phyloP scores from a whole-genome alignment of 2,329 filamentous ascomycete genomes.

The Diplodia seriata region DNA sequence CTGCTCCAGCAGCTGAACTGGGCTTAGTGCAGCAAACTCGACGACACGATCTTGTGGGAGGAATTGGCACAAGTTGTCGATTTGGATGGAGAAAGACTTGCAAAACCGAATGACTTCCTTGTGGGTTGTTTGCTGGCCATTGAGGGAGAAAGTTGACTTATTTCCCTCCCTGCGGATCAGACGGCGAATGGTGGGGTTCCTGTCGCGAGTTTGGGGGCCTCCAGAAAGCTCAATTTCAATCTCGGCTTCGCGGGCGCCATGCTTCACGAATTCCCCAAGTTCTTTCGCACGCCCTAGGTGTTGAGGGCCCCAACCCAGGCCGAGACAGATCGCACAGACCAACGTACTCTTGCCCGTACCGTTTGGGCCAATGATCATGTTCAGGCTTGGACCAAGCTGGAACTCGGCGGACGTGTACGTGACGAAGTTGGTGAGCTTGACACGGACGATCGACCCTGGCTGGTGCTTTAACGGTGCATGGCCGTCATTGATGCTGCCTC shows the following conservation, averaged over 20 bases:
- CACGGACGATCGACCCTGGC: conserved; percentile 86
- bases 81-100: conserved; percentile 81
- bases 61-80: conserved; percentile 98
- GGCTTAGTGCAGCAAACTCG: conserved; percentile 85
- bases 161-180: conserved; percentile 84
- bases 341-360: conserved; percentile 97
- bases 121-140: conserved; percentile 67
- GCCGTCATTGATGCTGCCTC: conserved; percentile 33
- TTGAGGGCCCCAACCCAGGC: conserved; percentile 80
- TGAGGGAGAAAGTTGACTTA: conserved; percentile 77
- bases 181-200: conserved; percentile 77
- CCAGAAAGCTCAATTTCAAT: conserved; percentile 92
- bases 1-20: conserved; percentile 80
- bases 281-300: conserved; percentile 86
- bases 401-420: conserved; percentile 95
- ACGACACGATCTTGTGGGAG: conserved; percentile 94
- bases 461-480: conserved; percentile 45
- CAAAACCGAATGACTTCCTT: conserved; percentile 73
- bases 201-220: conserved; percentile 58
- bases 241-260: conserved; percentile 75
- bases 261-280: conserved; percentile 90
- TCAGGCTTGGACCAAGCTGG: conserved; percentile 86
- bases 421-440: conserved; percentile 87
- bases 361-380: conserved; percentile 99
- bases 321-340: conserved; percentile 94